Evolutionary conservation across 768 basidiomycete species (phyloP).

Genomic region (Rhodotorula sphaerocarpa): DNA sequence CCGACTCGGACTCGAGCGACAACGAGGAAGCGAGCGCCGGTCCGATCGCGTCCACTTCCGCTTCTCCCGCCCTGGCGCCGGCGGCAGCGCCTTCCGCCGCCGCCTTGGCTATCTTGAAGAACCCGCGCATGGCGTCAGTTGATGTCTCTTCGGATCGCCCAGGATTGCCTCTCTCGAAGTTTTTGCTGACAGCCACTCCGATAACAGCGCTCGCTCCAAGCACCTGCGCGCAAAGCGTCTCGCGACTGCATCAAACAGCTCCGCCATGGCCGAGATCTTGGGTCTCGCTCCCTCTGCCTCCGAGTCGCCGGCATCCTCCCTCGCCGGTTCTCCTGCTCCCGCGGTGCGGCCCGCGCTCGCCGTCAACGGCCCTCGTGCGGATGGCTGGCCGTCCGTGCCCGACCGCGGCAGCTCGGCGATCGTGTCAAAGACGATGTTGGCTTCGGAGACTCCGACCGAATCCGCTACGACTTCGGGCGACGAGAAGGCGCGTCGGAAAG

Average conservation of each 20-base stretch:
- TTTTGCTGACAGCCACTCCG: too few species aligned
- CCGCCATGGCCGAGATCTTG: conserved; percentile 39
- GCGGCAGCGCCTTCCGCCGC: background rate
- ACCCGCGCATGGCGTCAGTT: conserved; percentile 38
- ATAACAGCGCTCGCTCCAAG: conserved; percentile 31
- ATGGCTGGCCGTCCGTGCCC: conserved; percentile 27
- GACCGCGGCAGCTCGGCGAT: conserved; percentile 8
- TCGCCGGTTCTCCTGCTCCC: background rate
- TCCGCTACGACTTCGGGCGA: background rate
- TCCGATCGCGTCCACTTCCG: background rate
- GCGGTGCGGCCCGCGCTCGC: conserved; percentile 13
- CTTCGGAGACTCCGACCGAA: too few species aligned
- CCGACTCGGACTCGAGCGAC: conserved; percentile 5
- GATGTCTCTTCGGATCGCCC: too few species aligned
- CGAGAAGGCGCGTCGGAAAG: conserved; percentile 11
- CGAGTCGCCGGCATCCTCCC: conserved; percentile 13
- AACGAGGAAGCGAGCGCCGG: background rate
- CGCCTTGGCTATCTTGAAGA: conserved; percentile 18
- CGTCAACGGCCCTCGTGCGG: conserved; percentile 11
- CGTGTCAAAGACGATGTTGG: background rate
- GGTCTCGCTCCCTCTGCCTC: conserved; percentile 26
- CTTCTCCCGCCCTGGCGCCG: conserved; percentile 4
- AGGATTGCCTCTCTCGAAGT: too few species aligned
- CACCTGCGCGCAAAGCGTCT: conserved; percentile 38
- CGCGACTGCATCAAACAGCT: conserved; percentile 26